Evolutionary conservation across 345 rosid species (phyloP), one percentile per base, ranked within the genome.

Genomic region (Laguncularia racemosa): DNA sequence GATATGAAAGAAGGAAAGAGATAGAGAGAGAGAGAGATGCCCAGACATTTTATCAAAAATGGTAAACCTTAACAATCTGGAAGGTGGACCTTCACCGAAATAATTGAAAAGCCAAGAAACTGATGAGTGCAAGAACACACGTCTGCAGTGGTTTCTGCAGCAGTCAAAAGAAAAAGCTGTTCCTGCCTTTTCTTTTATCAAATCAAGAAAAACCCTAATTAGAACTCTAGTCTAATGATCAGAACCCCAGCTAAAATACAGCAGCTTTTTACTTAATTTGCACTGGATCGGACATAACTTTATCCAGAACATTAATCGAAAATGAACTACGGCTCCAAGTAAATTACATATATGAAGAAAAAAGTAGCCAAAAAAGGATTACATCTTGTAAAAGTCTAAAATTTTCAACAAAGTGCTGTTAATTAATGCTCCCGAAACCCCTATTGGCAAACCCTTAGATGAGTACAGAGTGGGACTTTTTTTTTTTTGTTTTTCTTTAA

Each of bases 81-180:
- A 58, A 48, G 16, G 20, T 28, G 64, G 64, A 51, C 50, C 64
- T 60, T 52, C 57, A 21, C 50, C 44, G 13, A 52, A 52, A 61
- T 52, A 40, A 61, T 61, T 52, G 65, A 61, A 52, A 61, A 61
- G 57, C 18, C 12, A 44, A 44, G 2, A 44, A 44, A 14, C 12
- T 33, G n/a, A 50, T 53, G 38, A 38, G 52, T 43, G 49, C 8
- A n/a, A 20, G 43, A 26, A 33, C 40, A 33, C 40, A 9, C 11
- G 40, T 33, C 40, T 33, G 40, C 40, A 33, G 40, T 9, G 5
- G 45, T 43, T 45, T 51, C 33, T 11, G 53, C 38, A 16, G 52
- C 63, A 59, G 65, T 51, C 51, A 61, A 61, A 23, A n/a, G n/a
- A n/a, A 61, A 52, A 57, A 38, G 21, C 57, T 20, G 50, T 18